Conservation (phyloP, 2,329 filamentous ascomycete genomes). For the Xylaria sp. region DNA sequence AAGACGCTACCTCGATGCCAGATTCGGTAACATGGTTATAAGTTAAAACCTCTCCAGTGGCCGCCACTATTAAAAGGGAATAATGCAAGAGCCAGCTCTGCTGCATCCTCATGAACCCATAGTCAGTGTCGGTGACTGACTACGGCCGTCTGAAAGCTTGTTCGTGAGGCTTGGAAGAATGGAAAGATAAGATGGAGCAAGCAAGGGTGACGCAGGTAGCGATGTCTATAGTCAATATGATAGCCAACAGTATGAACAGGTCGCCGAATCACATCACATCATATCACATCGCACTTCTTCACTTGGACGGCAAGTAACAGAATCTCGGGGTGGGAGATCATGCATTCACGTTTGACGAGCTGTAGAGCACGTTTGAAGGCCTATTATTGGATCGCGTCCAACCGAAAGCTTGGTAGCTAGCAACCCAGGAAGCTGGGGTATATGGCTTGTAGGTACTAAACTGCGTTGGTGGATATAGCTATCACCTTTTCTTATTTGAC, state of each 20-base stretch:
- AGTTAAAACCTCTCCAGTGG: slow-evolving; percentile 44
- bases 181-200: slow-evolving; percentile 32
- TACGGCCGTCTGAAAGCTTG: slow-evolving; percentile 41
- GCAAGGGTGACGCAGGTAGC: slow-evolving; percentile 37
- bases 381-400: slow-evolving; percentile 29
- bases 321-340: slow-evolving; percentile 33
- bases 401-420: slow-evolving; percentile 17
- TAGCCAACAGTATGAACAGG: slow-evolving; percentile 16
- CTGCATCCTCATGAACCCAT: slow-evolving; percentile 49
- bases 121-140: slow-evolving; percentile 35
- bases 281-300: slow-evolving; percentile 4
- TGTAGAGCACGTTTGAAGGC: slow-evolving; percentile 21
- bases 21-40: slow-evolving; percentile 33
- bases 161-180: slow-evolving; percentile 39
- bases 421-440: slow-evolving; percentile 37
- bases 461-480: slow-evolving; percentile 22
- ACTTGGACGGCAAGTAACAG: slow-evolving; percentile 7
- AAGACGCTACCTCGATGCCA: slow-evolving; percentile 14
- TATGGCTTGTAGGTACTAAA: slow-evolving; percentile 40
- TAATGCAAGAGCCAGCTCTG: slow-evolving; percentile 48
- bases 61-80: slow-evolving; percentile 47
- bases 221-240: slow-evolving; percentile 39
- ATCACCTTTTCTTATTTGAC: slow-evolving; percentile 45
- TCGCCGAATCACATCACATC: slow-evolving; percentile 14
- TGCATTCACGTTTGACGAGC: slow-evolving; percentile 37